Percentiles rank a stretch among this genome's conserved stretches.
Conservation (phyloP, 1,284 basidiomycete genomes). For the Mycena citricolor region DNA sequence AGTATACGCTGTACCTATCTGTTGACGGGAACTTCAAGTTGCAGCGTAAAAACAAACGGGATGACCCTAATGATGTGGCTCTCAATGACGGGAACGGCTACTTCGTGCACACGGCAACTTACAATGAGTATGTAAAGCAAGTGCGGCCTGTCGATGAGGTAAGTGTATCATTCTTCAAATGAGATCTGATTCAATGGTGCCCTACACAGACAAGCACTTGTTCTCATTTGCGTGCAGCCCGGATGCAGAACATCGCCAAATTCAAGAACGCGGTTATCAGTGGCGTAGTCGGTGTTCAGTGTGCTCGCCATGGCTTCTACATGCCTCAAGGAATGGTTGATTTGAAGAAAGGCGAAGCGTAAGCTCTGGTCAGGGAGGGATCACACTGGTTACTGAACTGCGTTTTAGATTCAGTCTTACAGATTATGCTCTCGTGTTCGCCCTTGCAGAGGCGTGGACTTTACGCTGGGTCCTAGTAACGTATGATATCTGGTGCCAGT, state of each 20-base stretch:
- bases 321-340: slow-evolving; percentile 28
- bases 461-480: slow-evolving; percentile 9
- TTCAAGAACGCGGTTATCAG: slow-evolving; percentile 29
- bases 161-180: slow-evolving; percentile 2
- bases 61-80: slow-evolving; percentile 31
- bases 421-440: slow-evolving; percentile 6
- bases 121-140: slow-evolving; percentile 24
- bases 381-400: no score
- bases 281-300: slow-evolving; percentile 29
- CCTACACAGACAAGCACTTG: slow-evolving; percentile 27
- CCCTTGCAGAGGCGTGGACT: not conserved
- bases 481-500: slow-evolving; percentile 22
- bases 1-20: slow-evolving; percentile 27
- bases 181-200: not conserved
- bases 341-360: slow-evolving; percentile 29
- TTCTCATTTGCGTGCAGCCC: slow-evolving; percentile 26
- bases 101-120: slow-evolving; percentile 24
- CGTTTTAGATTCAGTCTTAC: slow-evolving; percentile 4
- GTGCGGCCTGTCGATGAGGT: no score
- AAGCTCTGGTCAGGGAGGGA: slow-evolving; percentile 7
- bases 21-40: slow-evolving; percentile 31
- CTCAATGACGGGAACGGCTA: slow-evolving; percentile 29
- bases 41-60: slow-evolving; percentile 27
- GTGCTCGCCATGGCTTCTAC: slow-evolving; percentile 29
- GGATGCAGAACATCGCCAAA: slow-evolving; percentile 29